Evolutionary conservation across 192 early-diverging fungal species (phyloP).

Genomic region (Coemansia sp.): DNA sequence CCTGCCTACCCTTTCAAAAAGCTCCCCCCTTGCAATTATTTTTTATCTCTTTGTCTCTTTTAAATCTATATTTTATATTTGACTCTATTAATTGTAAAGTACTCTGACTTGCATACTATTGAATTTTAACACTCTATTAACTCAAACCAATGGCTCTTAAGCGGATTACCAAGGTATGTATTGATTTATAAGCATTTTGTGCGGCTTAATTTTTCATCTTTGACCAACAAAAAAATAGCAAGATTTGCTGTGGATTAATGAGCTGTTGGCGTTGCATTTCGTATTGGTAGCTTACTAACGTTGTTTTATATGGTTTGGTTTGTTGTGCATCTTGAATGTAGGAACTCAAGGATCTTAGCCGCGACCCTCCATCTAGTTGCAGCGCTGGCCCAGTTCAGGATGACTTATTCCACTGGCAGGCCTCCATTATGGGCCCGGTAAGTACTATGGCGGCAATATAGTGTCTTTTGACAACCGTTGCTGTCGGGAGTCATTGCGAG

Average conservation of each 20-base stretch:
- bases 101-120: neutral
- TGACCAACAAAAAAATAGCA: neutral
- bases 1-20: neutral
- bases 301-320: neutral
- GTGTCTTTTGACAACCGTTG: too few species aligned
- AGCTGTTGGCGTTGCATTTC: too few species aligned
- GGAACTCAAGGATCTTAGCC: conserved; percentile 93
- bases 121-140: conserved; percentile 1
- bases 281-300: too few species aligned
- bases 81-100: conserved; percentile 3
- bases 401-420: conserved; percentile 93
- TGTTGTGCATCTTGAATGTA: conserved; percentile 29
- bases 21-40: neutral
- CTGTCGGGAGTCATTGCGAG: too few species aligned
- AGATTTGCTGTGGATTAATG: neutral
- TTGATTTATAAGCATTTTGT: too few species aligned
- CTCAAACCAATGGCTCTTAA: conserved; percentile 82
- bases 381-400: conserved; percentile 94
- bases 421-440: conserved; percentile 97
- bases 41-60: conserved; percentile 2
- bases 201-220: conserved; percentile 13
- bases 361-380: conserved; percentile 97
- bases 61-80: neutral
- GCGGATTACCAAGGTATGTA: conserved; percentile 97
- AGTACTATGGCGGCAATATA: conserved; percentile 9